A percentile compares a stretch with the other conserved stretches of the same genome.
Evolutionary conservation across 768 basidiomycete species (phyloP).

Genomic region (Psilocybe azurescens): DNA sequence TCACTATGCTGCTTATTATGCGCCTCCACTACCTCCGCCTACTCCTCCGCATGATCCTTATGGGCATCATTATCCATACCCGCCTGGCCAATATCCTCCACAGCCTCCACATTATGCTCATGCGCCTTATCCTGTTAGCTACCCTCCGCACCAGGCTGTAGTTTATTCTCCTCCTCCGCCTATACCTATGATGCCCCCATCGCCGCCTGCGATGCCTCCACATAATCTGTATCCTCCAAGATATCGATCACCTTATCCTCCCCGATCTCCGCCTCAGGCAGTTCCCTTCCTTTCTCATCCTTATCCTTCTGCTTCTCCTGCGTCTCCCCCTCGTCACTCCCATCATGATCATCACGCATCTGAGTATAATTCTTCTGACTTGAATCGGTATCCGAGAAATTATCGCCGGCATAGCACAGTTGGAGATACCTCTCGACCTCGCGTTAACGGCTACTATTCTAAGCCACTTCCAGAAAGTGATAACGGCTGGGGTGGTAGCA

Average conservation of each 20-base stretch:
- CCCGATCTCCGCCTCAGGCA: conserved; percentile 14
- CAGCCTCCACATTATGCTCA: conserved; percentile 9
- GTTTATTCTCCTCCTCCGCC: conserved; percentile 12
- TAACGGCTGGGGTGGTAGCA: conserved; percentile 6
- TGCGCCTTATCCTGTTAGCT: conserved; percentile 9
- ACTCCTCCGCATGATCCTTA: conserved; percentile 13
- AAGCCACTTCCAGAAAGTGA: not conserved
- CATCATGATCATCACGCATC: conserved; percentile 15
- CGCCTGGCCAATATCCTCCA: conserved; percentile 16
- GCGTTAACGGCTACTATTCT: conserved; percentile 10
- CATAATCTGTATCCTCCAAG: conserved; percentile 9
- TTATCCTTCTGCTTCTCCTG: conserved; percentile 3
- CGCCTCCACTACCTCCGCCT: conserved; percentile 18
- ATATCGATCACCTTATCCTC: conserved; percentile 12
- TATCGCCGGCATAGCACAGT: conserved; percentile 17
- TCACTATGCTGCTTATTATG: conserved; percentile 17
- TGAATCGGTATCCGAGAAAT: conserved; percentile 10
- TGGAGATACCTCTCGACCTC: conserved; percentile 14
- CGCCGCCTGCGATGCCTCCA: conserved; percentile 11
- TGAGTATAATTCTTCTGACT: conserved; percentile 11
- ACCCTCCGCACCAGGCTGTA: conserved; percentile 4
- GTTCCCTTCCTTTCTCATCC: conserved; percentile 6
- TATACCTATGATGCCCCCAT: conserved; percentile 8
- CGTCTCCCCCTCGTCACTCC: not conserved
- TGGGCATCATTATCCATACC: not conserved